phyloP scores from a whole-genome alignment of 176 grass and related monocot species.

The Juncus inflexus region DNA sequence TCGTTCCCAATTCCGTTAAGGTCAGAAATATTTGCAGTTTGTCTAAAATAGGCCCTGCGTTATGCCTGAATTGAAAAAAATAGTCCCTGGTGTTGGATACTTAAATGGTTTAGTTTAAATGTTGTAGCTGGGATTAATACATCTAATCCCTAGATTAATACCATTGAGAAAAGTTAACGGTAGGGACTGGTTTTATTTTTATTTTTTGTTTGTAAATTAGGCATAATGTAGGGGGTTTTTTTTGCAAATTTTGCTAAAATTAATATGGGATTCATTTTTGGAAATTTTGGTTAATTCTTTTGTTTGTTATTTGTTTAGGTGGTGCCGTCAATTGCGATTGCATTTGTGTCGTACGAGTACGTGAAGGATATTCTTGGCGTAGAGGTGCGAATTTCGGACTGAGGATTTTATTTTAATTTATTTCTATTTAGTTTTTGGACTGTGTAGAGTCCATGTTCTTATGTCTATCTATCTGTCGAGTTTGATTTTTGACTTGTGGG shows the following conservation, averaged over 20 bases:
- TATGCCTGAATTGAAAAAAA: too few species aligned
- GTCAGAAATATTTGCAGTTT: slow-evolving; percentile 24
- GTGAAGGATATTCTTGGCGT: slow-evolving; percentile 98
- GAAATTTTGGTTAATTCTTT: background rate
- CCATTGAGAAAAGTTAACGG: too few species aligned
- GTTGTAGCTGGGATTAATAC: too few species aligned
- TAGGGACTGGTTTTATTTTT: too few species aligned
- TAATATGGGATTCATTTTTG: too few species aligned
- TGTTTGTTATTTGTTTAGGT: slow-evolving; percentile 44
- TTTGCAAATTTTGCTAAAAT: too few species aligned
- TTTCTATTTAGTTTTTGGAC: slow-evolving; percentile 34
- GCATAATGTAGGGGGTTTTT: too few species aligned
- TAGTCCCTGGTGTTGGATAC: too few species aligned
- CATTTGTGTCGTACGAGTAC: slow-evolving; percentile 90
- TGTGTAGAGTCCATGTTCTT: slow-evolving; percentile 33
- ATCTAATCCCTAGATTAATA: too few species aligned
- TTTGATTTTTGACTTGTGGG: slow-evolving; percentile 54
- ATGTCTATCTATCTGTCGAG: slow-evolving; percentile 29
- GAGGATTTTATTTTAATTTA: slow-evolving; percentile 34
- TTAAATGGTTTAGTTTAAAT: too few species aligned
- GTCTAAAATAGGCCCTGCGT: too few species aligned
- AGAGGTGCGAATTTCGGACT: slow-evolving; percentile 98
- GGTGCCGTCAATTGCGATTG: slow-evolving; percentile 89
- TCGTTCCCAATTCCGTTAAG: slow-evolving; percentile 97
- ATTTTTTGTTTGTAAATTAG: too few species aligned